Base-by-base conservation (phyloP, 108 stramenopile genomes). In the Craspedostauros australis region DNA sequence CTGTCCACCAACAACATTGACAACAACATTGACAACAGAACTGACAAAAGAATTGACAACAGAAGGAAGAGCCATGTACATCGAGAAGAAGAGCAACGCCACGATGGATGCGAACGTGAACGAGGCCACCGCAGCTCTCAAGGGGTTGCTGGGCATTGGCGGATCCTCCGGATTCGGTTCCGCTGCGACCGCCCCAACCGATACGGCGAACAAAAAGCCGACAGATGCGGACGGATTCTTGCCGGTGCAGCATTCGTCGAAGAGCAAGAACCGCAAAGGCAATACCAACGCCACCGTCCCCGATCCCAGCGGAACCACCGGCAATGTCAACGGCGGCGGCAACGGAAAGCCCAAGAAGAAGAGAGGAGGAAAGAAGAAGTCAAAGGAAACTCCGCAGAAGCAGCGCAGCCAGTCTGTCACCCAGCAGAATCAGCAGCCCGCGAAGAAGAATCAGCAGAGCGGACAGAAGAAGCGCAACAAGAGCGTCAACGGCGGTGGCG, bases 131-230 rank as follows among this genome's bases (percentile, higher is more conserved):
- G 66, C 54, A 24, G 64, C 64, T 18, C 37, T 77, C 19, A 77
- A 77, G 60, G 70, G 76, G 25, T 33, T 77, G 53, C 27, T 77
- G 51, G 70, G 70, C 2, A 77, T 77, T 56, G 74, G 75, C 21
- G 39, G 32, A 20, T 2, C 39, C 30, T 4, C 22, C 30, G 53
- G 3, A 2, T n/a, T 16, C 33, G 1, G 1, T 39, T 15, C 3
- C 39, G n/a, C n/a, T n/a, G n/a, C n/a, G n/a, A n/a, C n/a, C n/a
- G n/a, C n/a, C n/a, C n/a, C n/a, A n/a, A n/a, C n/a, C n/a, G n/a
- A n/a, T n/a, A n/a, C n/a, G n/a, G n/a, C n/a, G n/a, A n/a, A n/a
- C n/a, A n/a, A n/a, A n/a, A n/a, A n/a, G n/a, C n/a, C n/a, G n/a
- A n/a, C n/a, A n/a, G n/a, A n/a, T n/a, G n/a, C n/a, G n/a, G n/a